Percentiles rank a stretch among this genome's conserved stretches.
These are phyloP conservation scores for Aspergillus baeticus DNA, from an alignment of 495 filamentous ascomycete genomes.

Conservation along the genomic window DNA sequence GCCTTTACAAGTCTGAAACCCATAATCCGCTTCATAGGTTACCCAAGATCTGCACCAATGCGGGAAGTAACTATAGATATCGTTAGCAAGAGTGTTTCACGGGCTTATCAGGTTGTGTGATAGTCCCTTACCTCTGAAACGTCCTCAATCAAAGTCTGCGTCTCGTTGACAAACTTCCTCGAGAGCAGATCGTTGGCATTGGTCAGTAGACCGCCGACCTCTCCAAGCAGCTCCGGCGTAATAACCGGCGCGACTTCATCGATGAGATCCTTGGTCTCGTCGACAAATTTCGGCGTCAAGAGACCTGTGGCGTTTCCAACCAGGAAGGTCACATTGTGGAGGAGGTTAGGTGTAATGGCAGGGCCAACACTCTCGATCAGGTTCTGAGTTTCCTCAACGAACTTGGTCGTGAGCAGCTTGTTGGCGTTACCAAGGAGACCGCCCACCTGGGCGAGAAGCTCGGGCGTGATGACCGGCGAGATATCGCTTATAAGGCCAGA, in stretches of 20 bases:
- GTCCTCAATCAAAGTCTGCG: constrained; percentile 46
- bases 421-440: constrained; percentile 40
- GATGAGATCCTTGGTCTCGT: constrained; percentile 41
- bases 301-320: constrained; percentile 40
- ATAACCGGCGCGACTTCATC: constrained; percentile 39
- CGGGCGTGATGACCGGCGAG: constrained; percentile 33
- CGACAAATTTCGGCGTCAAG: constrained; percentile 38
- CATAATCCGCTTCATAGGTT: constrained; percentile 19
- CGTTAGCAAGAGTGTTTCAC: background rate
- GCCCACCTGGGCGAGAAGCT: constrained; percentile 24
- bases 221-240: constrained; percentile 41
- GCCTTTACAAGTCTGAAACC: background rate
- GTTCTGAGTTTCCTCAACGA: constrained; percentile 42
- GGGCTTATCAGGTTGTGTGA: background rate
- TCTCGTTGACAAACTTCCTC: constrained; percentile 43
- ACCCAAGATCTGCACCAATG: constrained; percentile 30
- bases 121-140: constrained; percentile 44
- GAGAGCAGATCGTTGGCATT: constrained; percentile 43
- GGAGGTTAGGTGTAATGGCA: constrained; percentile 30
- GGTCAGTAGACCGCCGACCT: constrained; percentile 37
- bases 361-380: constrained; percentile 40
- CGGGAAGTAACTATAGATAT: constrained; percentile 27
- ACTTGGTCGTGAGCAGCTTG: constrained; percentile 36
- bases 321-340: constrained; percentile 24
- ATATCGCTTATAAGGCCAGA: constrained; percentile 32